Conservation (phyloP, 192 early-diverging fungal genomes). For the Entophlyctis luteolus region DNA sequence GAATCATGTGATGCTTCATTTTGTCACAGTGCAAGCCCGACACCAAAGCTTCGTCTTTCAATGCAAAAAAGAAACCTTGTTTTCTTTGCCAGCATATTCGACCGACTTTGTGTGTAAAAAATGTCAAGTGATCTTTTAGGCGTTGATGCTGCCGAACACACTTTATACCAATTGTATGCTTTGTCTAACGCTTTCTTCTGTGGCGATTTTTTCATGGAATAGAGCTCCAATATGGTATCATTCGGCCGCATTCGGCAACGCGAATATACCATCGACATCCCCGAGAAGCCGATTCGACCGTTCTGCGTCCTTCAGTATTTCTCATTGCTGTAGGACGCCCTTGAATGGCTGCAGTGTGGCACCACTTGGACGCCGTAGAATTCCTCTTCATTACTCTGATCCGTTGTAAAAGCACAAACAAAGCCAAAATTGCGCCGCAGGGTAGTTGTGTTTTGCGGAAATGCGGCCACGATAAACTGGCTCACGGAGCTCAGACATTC, state of each 20-base stretch:
- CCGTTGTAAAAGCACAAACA: slow-evolving; percentile 52
- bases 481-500: too few relatives aligned
- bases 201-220: slow-evolving; percentile 47
- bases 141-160: too few relatives aligned
- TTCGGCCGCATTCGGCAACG: slow-evolving; percentile 45
- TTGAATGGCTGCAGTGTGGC: slow-evolving; percentile 42
- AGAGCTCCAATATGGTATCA: slow-evolving; percentile 57
- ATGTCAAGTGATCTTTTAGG: too few relatives aligned
- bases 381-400: slow-evolving; percentile 44
- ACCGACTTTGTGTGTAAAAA: too few relatives aligned
- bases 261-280: slow-evolving; percentile 59
- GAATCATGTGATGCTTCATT: too few relatives aligned
- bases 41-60: too few relatives aligned
- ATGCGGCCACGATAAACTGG: slow-evolving; percentile 30
- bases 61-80: too few relatives aligned
- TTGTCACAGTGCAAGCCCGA: too few relatives aligned
- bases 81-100: too few relatives aligned
- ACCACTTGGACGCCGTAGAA: slow-evolving; percentile 39
- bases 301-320: slow-evolving; percentile 75
- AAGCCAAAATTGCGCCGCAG: slow-evolving; percentile 50
- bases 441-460: slow-evolving; percentile 35
- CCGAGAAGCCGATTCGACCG: slow-evolving; percentile 48
- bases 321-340: slow-evolving; percentile 49
- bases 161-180: too few relatives aligned
- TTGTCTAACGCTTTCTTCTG: slow-evolving; percentile 30